These are phyloP conservation scores for Suhomyces terraborum DNA, from an alignment of 1,139 yeast genomes.

Conservation along the genomic window DNA sequence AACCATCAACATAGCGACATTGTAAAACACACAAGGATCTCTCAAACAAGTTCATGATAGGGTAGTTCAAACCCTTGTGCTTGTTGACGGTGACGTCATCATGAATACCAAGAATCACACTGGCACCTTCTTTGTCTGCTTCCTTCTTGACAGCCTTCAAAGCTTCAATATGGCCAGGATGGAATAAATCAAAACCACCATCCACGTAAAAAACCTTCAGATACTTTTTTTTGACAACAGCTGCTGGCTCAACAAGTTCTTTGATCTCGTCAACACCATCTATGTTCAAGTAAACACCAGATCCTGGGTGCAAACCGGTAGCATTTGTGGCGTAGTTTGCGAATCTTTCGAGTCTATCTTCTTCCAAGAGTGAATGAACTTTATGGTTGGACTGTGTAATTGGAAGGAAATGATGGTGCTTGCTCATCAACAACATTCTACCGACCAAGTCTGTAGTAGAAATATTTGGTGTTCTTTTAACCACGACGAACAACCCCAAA, in stretches of 20 bases:
- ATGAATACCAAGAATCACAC: conserved; percentile 69
- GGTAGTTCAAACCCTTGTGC: conserved; percentile 67
- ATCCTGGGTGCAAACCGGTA: conserved; percentile 62
- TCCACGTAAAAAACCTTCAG: conserved; percentile 57
- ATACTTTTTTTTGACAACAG: conserved; percentile 29
- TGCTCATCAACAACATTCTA: conserved; percentile 71
- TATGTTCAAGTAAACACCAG: conserved; percentile 57
- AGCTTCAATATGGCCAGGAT: conserved; percentile 87
- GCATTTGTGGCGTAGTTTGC: conserved; percentile 62
- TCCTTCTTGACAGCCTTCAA: conserved; percentile 47
- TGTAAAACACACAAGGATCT: conserved; percentile 86
- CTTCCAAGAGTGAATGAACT: conserved; percentile 35
- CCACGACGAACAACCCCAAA: conserved; percentile 82
- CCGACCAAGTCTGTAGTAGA: conserved; percentile 95
- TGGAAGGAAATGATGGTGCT: conserved; percentile 55
- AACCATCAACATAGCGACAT: conserved; percentile 80
- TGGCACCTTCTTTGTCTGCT: conserved; percentile 39
- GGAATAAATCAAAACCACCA: conserved; percentile 90
- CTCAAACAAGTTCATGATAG: conserved; percentile 86
- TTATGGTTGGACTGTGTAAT: conserved; percentile 26
- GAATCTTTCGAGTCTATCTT: conserved; percentile 41
- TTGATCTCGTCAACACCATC: conserved; percentile 26
- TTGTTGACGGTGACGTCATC: conserved; percentile 61
- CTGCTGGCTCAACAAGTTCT: conserved; percentile 41
- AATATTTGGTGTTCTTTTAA: conserved; percentile 89